Percentiles rank a stretch among this genome's conserved stretches.
Conservation (phyloP, 805 yeast genomes). For the Ogataea pignaliae region DNA sequence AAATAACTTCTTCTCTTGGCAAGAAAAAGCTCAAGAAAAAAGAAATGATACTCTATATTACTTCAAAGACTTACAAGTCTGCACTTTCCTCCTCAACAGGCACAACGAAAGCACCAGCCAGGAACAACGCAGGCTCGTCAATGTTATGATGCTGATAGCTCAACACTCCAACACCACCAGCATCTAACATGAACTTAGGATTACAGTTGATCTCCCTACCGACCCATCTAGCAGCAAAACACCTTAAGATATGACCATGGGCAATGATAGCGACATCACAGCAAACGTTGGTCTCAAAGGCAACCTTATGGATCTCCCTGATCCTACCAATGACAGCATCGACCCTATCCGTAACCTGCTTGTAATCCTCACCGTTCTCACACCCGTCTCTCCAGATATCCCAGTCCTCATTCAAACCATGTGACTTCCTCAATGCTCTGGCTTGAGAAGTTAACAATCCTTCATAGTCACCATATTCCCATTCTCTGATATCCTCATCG, state of each 20-base stretch:
- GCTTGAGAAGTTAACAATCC: constrained; percentile 72
- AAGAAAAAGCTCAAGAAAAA: no score
- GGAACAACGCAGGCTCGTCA: constrained; percentile 79
- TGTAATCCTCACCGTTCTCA: constrained; percentile 76
- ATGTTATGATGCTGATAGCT: constrained; percentile 83
- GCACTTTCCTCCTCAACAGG: constrained; percentile 57
- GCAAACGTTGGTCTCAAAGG: constrained; percentile 44
- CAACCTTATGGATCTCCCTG: constrained; percentile 52
- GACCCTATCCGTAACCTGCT: constrained; percentile 64
- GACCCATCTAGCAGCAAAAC: constrained; percentile 88
- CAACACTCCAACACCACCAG: constrained; percentile 92
- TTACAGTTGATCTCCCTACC: constrained; percentile 51
- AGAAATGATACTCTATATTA: no score
- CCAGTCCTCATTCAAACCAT: constrained; percentile 62
- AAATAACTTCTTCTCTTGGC: no score
- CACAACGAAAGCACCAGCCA: constrained; percentile 79
- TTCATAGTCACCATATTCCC: constrained; percentile 97
- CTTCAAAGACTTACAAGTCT: constrained; percentile 12
- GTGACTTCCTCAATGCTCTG: constrained; percentile 47
- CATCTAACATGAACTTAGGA: constrained; percentile 83
- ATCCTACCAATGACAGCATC: constrained; percentile 67
- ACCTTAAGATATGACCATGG: constrained; percentile 90
- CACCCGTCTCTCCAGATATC: constrained; percentile 90
- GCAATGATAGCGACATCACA: constrained; percentile 83
- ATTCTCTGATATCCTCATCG: constrained; percentile 77